Conservation (phyloP, 2,329 filamentous ascomycete genomes). For the Daldinia sp. region DNA sequence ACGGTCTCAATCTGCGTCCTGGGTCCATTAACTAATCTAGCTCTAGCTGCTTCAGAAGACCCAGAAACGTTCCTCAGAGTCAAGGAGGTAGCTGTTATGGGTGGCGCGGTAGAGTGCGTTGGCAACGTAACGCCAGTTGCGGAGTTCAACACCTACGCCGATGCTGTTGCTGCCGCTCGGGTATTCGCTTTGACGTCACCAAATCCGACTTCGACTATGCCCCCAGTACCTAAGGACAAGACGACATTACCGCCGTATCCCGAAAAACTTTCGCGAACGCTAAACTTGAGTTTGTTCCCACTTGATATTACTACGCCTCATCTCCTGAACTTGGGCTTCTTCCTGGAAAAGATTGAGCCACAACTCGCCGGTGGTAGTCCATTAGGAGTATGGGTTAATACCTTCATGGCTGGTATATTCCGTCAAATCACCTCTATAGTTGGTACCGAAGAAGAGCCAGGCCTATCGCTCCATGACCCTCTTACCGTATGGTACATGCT, state of each 20-base stretch:
- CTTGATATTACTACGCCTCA: slow-evolving; percentile 83
- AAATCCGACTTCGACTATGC: slow-evolving; percentile 82
- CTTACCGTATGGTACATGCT: slow-evolving; percentile 84
- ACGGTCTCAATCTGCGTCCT: slow-evolving; percentile 92
- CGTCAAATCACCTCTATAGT: slow-evolving; percentile 74
- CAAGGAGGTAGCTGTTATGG: slow-evolving; percentile 96
- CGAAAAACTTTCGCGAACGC: slow-evolving; percentile 67
- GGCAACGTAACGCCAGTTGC: slow-evolving; percentile 89
- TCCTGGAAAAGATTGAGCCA: slow-evolving; percentile 66
- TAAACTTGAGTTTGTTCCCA: slow-evolving; percentile 79
- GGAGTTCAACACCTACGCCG: slow-evolving; percentile 97
- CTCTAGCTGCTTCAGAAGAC: slow-evolving; percentile 87
- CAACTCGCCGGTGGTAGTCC: slow-evolving; percentile 74
- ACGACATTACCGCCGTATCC: slow-evolving; percentile 72
- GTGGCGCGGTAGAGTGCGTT: slow-evolving; percentile 80
- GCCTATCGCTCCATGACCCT: slow-evolving; percentile 80
- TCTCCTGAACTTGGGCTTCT: slow-evolving; percentile 71
- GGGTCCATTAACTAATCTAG: slow-evolving; percentile 93
- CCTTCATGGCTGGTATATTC: slow-evolving; percentile 79
- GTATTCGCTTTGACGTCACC: slow-evolving; percentile 82
- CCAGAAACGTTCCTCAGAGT: slow-evolving; percentile 88
- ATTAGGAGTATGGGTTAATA: slow-evolving; percentile 77
- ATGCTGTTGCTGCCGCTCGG: slow-evolving; percentile 80
- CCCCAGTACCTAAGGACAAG: slow-evolving; percentile 68
- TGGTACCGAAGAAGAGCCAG: slow-evolving; percentile 67